Base-by-base conservation (phyloP, 192 early-diverging fungal genomes). In the Allomyces javanicus region DNA sequence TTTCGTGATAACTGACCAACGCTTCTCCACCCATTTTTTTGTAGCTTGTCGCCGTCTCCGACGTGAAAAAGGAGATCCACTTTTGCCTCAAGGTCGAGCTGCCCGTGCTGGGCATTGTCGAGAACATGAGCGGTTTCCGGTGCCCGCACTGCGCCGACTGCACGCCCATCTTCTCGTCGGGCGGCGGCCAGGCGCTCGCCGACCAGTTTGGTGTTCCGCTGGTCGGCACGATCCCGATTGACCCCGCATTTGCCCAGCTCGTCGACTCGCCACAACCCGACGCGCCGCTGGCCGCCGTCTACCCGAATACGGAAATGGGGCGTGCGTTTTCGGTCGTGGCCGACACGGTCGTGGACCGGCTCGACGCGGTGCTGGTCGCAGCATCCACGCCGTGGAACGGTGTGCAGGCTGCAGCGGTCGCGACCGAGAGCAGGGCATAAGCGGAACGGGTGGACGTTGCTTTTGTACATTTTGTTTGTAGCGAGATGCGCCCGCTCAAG, bases 81-180 rank as follows among this genome's bases (percentile, higher is more conserved):
- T 99, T 99, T 72, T 99, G 96, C 74, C 72, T 75, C 40, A 94
- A 96, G 69, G 91, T 93, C 64, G 85, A 85, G 55, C 76, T 99
- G 63, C 86, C 85, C 1, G 83, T 99, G 44, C 78, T 97, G 17
- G 96, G 96, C 1, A 77, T 99, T 7, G 85, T 99, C 6, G 96
- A 99, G 71, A 97, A 97, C 72, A 96, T 99, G 96, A 86, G 86
- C 66, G 96, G 94, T 2, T 99, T 94, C 75, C 86, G 96, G 10
- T 99, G 96, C 67, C 94, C 93, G 1, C 79, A 80, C 26, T 98
- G 96, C 72, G 68, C 81, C 14, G 50, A 58, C 50, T 58, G 50
- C 50, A 58, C 50, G 17, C 17, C 12, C 21, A 58, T 58, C 50
- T 58, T 58, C 21, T 58, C 50, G 17, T 21, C 17, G 12, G 50